These are phyloP conservation scores for Xylaria sp. DNA, from an alignment of 2,329 filamentous ascomycete genomes.

Conservation along the genomic window DNA sequence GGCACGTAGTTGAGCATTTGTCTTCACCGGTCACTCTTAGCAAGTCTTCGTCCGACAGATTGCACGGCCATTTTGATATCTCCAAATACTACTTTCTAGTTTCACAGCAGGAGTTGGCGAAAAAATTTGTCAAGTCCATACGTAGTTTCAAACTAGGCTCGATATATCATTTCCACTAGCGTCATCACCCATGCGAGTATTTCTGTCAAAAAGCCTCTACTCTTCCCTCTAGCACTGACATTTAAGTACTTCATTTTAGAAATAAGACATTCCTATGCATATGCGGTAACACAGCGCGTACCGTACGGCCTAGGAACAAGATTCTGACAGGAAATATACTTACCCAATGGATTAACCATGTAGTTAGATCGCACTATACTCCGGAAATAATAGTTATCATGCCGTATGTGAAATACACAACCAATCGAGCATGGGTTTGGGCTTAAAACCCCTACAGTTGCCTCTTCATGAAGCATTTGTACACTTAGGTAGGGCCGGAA, in stretches of 20 bases:
- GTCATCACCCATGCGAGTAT: slow-evolving; percentile 17
- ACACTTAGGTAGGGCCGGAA: not conserved
- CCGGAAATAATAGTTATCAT: slow-evolving; percentile 9
- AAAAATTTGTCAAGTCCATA: slow-evolving; percentile 12
- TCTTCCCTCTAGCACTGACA: slow-evolving; percentile 4
- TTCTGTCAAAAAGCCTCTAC: slow-evolving; percentile 2
- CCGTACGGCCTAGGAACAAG: slow-evolving; percentile 20
- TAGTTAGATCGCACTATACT: slow-evolving; percentile 12
- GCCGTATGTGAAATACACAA: not conserved
- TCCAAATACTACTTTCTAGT: slow-evolving; percentile 18
- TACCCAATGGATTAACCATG: not conserved
- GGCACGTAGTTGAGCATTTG: slow-evolving; percentile 17
- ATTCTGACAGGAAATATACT: slow-evolving; percentile 9
- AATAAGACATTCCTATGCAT: slow-evolving; percentile 10
- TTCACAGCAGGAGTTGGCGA: slow-evolving; percentile 30
- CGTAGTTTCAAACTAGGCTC: not conserved
- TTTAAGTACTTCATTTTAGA: slow-evolving; percentile 8
- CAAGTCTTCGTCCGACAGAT: slow-evolving; percentile 13
- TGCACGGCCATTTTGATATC: slow-evolving; percentile 24
- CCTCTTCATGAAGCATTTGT: not conserved
- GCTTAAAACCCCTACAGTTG: not conserved
- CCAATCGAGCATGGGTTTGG: not conserved
- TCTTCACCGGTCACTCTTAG: slow-evolving; percentile 26
- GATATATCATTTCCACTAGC: slow-evolving; percentile 9
- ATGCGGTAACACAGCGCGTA: slow-evolving; percentile 18